Percentiles rank a stretch among this genome's conserved stretches.
Conservation (phyloP, 495 filamentous ascomycete genomes). For the Aspergillus biplanus region DNA sequence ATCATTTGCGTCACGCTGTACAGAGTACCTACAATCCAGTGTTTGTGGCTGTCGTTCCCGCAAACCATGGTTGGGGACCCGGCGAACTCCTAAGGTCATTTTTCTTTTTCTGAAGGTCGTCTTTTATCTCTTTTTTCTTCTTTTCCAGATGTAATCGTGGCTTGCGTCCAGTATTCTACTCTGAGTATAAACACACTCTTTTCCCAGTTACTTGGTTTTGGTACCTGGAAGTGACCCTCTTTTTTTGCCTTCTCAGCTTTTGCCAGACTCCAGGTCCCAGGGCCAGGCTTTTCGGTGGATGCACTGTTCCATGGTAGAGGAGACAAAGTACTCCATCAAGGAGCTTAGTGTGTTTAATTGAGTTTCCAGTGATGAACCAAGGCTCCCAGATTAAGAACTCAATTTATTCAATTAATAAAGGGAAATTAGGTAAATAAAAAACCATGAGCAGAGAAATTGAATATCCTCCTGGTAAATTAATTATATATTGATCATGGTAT, state of each 20-base stretch:
- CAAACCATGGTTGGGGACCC: conserved; percentile 16
- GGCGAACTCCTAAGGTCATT: conserved; percentile 2
- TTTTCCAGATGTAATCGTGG: background rate
- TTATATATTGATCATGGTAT: background rate
- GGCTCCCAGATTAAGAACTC: background rate
- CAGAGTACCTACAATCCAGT: conserved; percentile 1
- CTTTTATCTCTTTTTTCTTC: background rate
- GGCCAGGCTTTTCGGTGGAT: background rate
- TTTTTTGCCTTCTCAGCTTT: background rate
- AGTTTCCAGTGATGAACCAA: background rate
- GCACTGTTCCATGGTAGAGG: background rate
- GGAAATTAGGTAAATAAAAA: background rate
- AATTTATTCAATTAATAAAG: background rate
- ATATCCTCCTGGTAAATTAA: no score
- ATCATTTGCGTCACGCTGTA: conserved; percentile 15
- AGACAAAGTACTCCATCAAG: background rate
- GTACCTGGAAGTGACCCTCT: no score
- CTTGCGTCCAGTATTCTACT: no score
- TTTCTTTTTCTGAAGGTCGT: background rate
- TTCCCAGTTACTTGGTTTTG: no score
- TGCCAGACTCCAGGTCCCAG: background rate
- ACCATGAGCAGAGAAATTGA: background rate
- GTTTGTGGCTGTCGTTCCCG: conserved; percentile 4
- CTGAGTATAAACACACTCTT: no score
- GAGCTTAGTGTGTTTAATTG: background rate